A percentile compares a stretch with the other conserved stretches of the same genome.
These are phyloP conservation scores for Aureobasidium pullulans DNA, from an alignment of 2,329 filamentous ascomycete species.

Conservation along the genomic window DNA sequence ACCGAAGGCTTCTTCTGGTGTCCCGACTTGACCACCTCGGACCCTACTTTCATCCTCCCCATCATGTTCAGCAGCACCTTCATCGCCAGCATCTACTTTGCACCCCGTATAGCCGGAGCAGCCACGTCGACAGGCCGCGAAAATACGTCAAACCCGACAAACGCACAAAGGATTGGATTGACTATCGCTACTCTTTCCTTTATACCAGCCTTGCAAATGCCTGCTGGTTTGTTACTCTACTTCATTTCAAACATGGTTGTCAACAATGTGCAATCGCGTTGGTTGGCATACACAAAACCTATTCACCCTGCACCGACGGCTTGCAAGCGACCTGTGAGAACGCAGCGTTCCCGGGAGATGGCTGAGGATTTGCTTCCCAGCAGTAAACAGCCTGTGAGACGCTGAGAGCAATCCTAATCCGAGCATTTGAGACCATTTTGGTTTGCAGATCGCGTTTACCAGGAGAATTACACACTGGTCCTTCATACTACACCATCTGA, in stretches of 20 bases:
- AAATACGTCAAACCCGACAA: slow-evolving; percentile 5
- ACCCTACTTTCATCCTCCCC: slow-evolving; percentile 45
- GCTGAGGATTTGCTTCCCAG: slow-evolving; percentile 1
- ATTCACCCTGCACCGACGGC: slow-evolving; percentile 19
- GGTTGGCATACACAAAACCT: slow-evolving; percentile 23
- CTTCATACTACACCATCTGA: neutral
- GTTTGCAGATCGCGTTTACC: too few relatives aligned
- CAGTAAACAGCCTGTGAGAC: neutral
- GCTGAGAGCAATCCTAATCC: too few relatives aligned
- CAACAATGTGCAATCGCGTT: slow-evolving; percentile 18
- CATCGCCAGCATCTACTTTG: slow-evolving; percentile 38
- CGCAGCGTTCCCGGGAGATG: slow-evolving; percentile 9
- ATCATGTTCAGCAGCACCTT: slow-evolving; percentile 42
- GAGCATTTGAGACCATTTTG: too few relatives aligned
- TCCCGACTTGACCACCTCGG: slow-evolving; percentile 46
- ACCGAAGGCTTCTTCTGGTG: slow-evolving; percentile 57
- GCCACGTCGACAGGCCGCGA: slow-evolving; percentile 1
- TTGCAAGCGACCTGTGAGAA: slow-evolving; percentile 22
- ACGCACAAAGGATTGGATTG: slow-evolving; percentile 22
- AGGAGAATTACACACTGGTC: too few relatives aligned
- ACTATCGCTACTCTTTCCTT: slow-evolving; percentile 27
- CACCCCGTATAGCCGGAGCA: slow-evolving; percentile 10
- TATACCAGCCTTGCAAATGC: slow-evolving; percentile 29
- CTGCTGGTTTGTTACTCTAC: slow-evolving; percentile 37
- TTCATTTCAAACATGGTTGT: slow-evolving; percentile 21